A percentile compares a stretch with the other conserved stretches of the same genome.
Conservation (phyloP, 1,139 yeast genomes). For the Wickerhamiella pararugosa region DNA sequence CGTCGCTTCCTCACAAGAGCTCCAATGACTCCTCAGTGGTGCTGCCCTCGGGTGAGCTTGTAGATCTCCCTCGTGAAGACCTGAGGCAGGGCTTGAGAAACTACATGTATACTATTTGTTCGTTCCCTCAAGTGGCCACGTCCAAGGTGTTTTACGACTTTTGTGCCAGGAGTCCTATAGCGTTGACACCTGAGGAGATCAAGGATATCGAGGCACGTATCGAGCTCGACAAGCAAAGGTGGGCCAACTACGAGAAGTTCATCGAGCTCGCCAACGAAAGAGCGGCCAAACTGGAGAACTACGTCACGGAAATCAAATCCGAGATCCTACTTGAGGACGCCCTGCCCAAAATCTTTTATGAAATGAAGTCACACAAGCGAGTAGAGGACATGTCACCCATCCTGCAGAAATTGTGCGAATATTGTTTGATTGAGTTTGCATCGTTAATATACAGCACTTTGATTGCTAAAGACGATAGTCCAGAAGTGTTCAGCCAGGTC, state of each 20-base stretch:
- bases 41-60: conserved; percentile 5
- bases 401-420: conserved; percentile 53
- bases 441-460: conserved; percentile 70
- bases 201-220: conserved; percentile 43
- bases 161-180: conserved; percentile 30
- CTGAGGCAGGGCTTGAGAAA: conserved; percentile 64
- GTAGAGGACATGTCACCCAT: conserved; percentile 55
- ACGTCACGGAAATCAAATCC: conserved; percentile 40
- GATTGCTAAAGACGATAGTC: conserved; percentile 64
- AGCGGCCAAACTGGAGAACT: conserved; percentile 33
- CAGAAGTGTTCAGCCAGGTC: conserved; percentile 55
- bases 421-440: conserved; percentile 71
- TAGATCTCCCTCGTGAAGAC: conserved; percentile 42
- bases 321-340: conserved; percentile 37
- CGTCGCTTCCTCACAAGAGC: conserved; percentile 37
- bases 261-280: conserved; percentile 47
- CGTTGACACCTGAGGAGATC: conserved; percentile 30
- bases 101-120: conserved; percentile 40
- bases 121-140: conserved; percentile 41
- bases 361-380: conserved; percentile 39
- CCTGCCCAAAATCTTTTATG: conserved; percentile 40
- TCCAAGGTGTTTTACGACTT: conserved; percentile 40
- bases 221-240: conserved; percentile 43
- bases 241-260: conserved; percentile 55
- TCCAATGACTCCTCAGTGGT: conserved; percentile 9